Percentiles rank a stretch among this genome's conserved stretches.
Evolutionary conservation across 345 rosid species (phyloP).

Genomic region (Brassica incana): DNA sequence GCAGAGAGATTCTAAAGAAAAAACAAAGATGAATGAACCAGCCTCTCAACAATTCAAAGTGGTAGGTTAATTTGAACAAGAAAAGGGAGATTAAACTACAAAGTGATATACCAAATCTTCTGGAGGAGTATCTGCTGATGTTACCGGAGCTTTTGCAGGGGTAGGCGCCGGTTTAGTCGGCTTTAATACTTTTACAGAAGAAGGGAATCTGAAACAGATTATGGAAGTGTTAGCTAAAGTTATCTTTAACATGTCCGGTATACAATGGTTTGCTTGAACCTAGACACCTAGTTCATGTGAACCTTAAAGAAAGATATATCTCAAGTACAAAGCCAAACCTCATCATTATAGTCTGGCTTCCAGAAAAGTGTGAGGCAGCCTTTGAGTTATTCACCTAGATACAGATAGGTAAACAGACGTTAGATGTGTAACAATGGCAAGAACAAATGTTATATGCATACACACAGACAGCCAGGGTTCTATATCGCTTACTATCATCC

Average conservation of each 20-base stretch:
- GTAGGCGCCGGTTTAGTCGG: conserved; percentile 55
- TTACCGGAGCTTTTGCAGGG: conserved; percentile 65
- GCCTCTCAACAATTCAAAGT: conserved; percentile 1
- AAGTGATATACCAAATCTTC: conserved; percentile 65
- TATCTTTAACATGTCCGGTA: neutral
- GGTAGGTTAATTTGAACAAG: conserved; percentile 15
- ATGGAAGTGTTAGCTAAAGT: conserved; percentile 14
- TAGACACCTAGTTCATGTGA: conserved; percentile 7
- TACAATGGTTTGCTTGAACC: neutral
- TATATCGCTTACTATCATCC: conserved; percentile 7
- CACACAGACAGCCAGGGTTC: neutral
- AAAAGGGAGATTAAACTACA: conserved; percentile 6
- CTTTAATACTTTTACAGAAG: conserved; percentile 58
- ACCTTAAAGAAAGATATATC: conserved; percentile 10
- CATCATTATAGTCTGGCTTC: conserved; percentile 55
- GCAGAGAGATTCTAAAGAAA: conserved; percentile 66
- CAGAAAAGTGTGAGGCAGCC: conserved; percentile 52
- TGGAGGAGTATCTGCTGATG: conserved; percentile 43
- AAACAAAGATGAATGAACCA: neutral
- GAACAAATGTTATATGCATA: too few relatives aligned
- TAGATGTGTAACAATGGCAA: neutral
- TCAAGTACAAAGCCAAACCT: conserved; percentile 50
- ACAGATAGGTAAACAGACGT: conserved; percentile 16
- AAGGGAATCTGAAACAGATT: conserved; percentile 64
- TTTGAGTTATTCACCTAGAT: conserved; percentile 79